Base-by-base conservation (phyloP, 768 basidiomycete species). In the Rhodosporidiobolus sp. region DNA sequence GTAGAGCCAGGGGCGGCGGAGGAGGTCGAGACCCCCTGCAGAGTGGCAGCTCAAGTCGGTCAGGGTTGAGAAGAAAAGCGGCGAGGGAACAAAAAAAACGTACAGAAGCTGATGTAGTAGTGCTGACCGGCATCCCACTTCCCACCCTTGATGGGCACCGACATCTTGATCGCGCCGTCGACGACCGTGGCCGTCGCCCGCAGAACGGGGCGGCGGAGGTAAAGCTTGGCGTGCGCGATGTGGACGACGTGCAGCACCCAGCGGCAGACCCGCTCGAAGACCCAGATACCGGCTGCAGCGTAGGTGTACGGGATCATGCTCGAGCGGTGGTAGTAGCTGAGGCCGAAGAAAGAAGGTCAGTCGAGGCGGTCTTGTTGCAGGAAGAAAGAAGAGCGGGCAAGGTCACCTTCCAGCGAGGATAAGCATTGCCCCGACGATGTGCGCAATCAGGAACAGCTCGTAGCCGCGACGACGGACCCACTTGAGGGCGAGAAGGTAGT, bases 21-120 rank as follows among this genome's bases (percentile, higher is more conserved):
- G 63, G 30, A 71, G 55, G 38, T 67, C 64, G n/a, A 9, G 59
- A 0, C 45, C 66, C 66, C 74, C 65, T 67, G 11, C 30, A 28
- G 17, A 4, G 30, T n/a, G 22, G 30, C 7, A 9, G 20, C 22
- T 20, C 7, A 14, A 20, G 28, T 9, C 34, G 28, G 64, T 56
- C 22, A 48, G 38, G 0, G 28, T 32, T 3, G 26, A 43, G 1
- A 20, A 56, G 52, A 16, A 6, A 20, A 58, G 24, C n/a, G n/a
- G n/a, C n/a, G 11, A 22, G 9, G 16, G 28, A 24, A 14, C 19
- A n/a, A 24, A 35, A 59, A 45, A 14, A 7, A 43, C 38, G 22
- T 58, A 62, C 74, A 75, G 63, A 75, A 71, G 12, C 70, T 69
- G 50, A 75, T 20, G 59, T 75, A 75, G 54, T 49, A 54, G 52